Conservation (phyloP, 2,329 filamentous ascomycete species). For the Anthostomella pinea region DNA sequence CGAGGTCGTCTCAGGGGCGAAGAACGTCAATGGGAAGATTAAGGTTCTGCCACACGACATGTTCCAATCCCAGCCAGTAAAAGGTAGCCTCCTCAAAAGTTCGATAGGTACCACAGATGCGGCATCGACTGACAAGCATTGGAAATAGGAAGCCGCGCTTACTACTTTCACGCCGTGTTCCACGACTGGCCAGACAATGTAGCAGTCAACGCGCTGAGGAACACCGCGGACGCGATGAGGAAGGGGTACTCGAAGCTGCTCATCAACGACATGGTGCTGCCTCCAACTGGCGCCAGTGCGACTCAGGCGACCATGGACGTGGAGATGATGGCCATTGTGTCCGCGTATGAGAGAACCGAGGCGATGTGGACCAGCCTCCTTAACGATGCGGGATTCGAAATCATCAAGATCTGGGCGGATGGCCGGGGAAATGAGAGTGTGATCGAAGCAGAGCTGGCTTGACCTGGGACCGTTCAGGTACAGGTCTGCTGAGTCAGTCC, state of each 20-base stretch:
- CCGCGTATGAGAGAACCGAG: constrained; percentile 20
- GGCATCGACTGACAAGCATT: neutral
- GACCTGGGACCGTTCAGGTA: neutral
- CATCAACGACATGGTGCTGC: constrained; percentile 41
- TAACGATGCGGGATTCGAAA: constrained; percentile 17
- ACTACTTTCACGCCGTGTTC: constrained; percentile 34
- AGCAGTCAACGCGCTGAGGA: constrained; percentile 30
- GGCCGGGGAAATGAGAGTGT: constrained; percentile 15
- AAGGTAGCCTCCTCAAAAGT: constrained; percentile 18
- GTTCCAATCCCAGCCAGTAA: constrained; percentile 32
- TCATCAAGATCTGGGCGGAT: constrained; percentile 20
- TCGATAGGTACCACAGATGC: too few relatives aligned
- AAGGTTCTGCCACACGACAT: constrained; percentile 30
- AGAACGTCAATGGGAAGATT: constrained; percentile 20
- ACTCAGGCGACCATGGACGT: constrained; percentile 20
- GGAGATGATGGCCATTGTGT: constrained; percentile 19
- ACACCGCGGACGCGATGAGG: constrained; percentile 30
- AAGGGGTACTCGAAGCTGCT: constrained; percentile 39
- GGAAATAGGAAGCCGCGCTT: constrained; percentile 28
- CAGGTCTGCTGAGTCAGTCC: too few relatives aligned
- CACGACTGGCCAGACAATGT: constrained; percentile 40
- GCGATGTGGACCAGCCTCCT: constrained; percentile 16
- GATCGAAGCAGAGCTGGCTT: constrained; percentile 23
- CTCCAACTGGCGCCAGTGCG: constrained; percentile 31
- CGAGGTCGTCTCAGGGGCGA: constrained; percentile 18